Base-by-base conservation (phyloP, 352 stramenopile species). In the Phytophthora megakarya region DNA sequence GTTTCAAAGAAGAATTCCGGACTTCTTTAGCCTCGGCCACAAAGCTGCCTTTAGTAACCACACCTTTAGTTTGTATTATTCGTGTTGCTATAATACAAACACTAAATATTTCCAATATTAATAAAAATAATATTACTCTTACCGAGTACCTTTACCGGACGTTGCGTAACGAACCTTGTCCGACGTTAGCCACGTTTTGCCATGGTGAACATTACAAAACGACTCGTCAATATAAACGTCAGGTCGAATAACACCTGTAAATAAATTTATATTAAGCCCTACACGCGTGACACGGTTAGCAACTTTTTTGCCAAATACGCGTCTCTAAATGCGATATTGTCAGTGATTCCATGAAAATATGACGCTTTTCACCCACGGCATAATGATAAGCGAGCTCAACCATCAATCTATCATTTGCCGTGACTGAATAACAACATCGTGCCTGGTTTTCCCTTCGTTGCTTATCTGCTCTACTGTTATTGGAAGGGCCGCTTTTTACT, bases 181-280 rank as follows among this genome's bases (percentile, higher is more conserved):
- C 5, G 23, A 25, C 21, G 52, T 56, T 18, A 72, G 19, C 53
- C 57, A 72, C 19, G 52, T 70, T 39, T 65, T 67, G 2, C 48
- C 38, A 0, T 69, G 53, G 45, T 70, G 66, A 28, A 65, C 47
- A 30, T 76, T 76, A 28, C 57, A 59, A 22, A 60, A 72, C 8
- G 57, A 65, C 18, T 76, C 63, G 38, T 76, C 58, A 3, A 70
- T 43, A 25, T 60, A 72, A 1, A 65, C 58, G 9, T 76, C 53
- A 1, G 45, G 45, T 1, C 23, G 35, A 26, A 40, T 18, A 0
- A 26, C 16, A 13, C 39, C 3, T 7, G 18, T n/a, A n/a, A 28
- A 28, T 23, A 43, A 3, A 23, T 3, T 10, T 43, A n/a, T n/a
- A n/a, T n/a, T n/a, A n/a, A n/a, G n/a, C n/a, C n/a, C n/a, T n/a